Evolutionary conservation across 108 stramenopile genomes (phyloP), one percentile per base, ranked within the genome.

Genomic region (Parmales sp.): DNA sequence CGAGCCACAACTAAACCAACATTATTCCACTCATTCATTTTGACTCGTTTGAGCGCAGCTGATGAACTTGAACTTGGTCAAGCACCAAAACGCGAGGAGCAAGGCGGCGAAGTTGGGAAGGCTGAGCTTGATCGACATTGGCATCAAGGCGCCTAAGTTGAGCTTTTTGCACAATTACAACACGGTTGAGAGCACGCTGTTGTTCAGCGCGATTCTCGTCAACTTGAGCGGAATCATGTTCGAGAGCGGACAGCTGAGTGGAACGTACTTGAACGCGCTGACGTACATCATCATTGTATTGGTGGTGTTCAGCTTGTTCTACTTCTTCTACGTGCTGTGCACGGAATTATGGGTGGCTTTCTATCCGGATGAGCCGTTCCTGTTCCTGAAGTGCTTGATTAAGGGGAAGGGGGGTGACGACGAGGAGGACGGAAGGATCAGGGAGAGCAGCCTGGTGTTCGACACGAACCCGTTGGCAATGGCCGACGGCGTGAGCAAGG

Each of bases 91-190:
- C 31, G 41, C 65, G 31, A 8, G 34, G 13, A 22, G 31, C 46
- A 72, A 72, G 71, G 45, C 64, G 6, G 28, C 37, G 8, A 45
- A 65, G 44, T 65, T 71, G 3, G 66, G 66, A 43, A 45, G 41
- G 43, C 34, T 45, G 39, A 31, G 41, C 39, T 4, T 29, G 9
- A 41, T 29, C 44, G n/a, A 41, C 26, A 45, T 66, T 3, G 41
- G 11, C 41, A 43, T 8, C 13, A 11, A 4, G 49, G 49, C 7
- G 49, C 49, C 25, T 25, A n/a, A 45, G 66, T 9, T 29, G 8
- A 66, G 44, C 8, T 29, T 69, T 49, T 65, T 74, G 31, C 48
- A 65, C 36, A 69, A 74, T 46, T 74, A 74, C 69, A 74, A 74
- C 69, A 74, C 66, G 1, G 74, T 74, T 9, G 74, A 74, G 39